Conservation (phyloP, 148 eudicot species). For the Cornus kousa region DNA sequence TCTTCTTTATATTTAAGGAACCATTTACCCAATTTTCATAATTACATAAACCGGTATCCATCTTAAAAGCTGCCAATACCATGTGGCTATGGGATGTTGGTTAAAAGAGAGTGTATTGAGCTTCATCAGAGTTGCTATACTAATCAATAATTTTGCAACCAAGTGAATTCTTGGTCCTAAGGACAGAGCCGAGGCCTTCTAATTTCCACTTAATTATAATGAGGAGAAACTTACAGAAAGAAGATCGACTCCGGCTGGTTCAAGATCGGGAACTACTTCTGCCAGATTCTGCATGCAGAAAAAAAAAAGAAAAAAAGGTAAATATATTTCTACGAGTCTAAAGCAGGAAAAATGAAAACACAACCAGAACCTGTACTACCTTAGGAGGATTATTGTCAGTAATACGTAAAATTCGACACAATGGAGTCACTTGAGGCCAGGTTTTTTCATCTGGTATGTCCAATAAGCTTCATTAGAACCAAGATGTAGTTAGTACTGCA, state of each 20-base stretch:
- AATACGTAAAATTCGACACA: background rate
- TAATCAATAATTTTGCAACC: too few relatives aligned
- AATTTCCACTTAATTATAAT: background rate
- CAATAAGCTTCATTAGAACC: background rate
- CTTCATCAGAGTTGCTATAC: too few relatives aligned
- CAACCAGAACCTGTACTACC: background rate
- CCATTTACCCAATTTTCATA: too few relatives aligned
- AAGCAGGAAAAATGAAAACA: background rate
- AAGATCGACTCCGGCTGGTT: background rate
- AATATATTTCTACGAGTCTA: background rate
- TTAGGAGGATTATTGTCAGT: background rate
- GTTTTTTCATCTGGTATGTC: background rate
- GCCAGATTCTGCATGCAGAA: background rate
- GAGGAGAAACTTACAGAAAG: background rate
- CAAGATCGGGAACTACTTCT: background rate
- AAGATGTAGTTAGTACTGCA: background rate
- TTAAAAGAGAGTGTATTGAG: too few relatives aligned
- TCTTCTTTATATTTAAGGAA: too few relatives aligned
- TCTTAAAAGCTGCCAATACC: too few relatives aligned
- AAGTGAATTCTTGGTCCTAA: too few relatives aligned
- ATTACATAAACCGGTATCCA: too few relatives aligned
- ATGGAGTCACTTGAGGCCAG: background rate
- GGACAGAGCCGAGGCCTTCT: too few relatives aligned
- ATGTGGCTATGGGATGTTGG: too few relatives aligned
- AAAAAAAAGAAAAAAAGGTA: background rate